phyloP scores from a whole-genome alignment of 108 stramenopile genomes.

The Nitzschia sp. region DNA sequence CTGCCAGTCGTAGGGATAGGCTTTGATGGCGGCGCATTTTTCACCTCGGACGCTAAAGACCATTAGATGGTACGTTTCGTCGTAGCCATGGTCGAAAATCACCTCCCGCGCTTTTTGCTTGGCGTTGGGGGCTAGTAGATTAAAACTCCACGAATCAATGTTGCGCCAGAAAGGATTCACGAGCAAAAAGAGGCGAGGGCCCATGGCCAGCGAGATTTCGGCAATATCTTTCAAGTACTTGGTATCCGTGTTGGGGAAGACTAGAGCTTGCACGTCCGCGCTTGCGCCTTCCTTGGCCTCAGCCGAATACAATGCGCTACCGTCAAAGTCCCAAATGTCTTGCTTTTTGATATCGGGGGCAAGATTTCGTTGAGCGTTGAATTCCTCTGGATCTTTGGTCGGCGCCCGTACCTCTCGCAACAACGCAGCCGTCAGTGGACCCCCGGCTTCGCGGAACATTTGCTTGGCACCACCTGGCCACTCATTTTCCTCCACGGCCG shows the following conservation, averaged over 20 bases:
- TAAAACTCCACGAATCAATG: constrained; percentile 81
- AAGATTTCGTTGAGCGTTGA: neutral
- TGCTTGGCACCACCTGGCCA: constrained; percentile 87
- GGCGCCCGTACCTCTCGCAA: constrained; percentile 55
- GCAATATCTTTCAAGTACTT: constrained; percentile 83
- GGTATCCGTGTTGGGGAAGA: constrained; percentile 82
- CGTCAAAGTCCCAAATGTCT: constrained; percentile 91
- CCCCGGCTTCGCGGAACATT: constrained; percentile 81
- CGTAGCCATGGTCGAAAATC: constrained; percentile 66
- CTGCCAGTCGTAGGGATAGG: constrained; percentile 90
- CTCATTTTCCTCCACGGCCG: constrained; percentile 58
- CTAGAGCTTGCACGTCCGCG: constrained; percentile 70
- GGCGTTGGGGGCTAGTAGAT: constrained; percentile 74
- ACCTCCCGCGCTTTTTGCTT: constrained; percentile 68
- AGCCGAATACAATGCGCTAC: constrained; percentile 69
- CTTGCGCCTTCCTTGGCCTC: constrained; percentile 49
- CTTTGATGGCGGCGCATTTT: constrained; percentile 79
- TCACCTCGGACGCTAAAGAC: constrained; percentile 73
- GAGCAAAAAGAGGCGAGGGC: constrained; percentile 64
- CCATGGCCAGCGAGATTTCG: constrained; percentile 49
- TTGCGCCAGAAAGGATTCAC: constrained; percentile 88
- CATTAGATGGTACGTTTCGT: constrained; percentile 68
- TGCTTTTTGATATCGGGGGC: constrained; percentile 60
- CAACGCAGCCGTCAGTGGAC: constrained; percentile 65
- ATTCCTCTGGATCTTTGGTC: constrained; percentile 23